Conservation (phyloP, 2,329 filamentous ascomycete genomes). For the Monosporascus sp. region DNA sequence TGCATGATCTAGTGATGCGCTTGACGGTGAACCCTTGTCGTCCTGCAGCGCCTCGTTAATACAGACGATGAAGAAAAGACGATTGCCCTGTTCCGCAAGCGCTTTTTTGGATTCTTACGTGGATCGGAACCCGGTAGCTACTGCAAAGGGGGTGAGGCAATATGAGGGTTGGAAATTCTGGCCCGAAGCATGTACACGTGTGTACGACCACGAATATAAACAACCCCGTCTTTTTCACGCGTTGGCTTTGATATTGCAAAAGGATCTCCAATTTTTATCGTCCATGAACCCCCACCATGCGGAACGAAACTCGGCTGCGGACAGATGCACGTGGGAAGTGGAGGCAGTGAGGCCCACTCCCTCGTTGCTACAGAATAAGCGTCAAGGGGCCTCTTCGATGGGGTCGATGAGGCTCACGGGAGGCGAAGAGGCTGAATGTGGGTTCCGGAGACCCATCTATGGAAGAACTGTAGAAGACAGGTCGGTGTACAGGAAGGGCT, state of each 20-base stretch:
- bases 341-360: background rate
- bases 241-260: background rate
- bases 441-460: slow-evolving; percentile 2
- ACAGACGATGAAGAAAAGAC: background rate
- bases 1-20: background rate
- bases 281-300: background rate
- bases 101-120: background rate
- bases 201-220: too few species aligned
- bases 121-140: background rate
- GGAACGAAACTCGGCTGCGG: background rate
- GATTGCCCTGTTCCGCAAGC: background rate
- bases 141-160: background rate
- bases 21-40: background rate
- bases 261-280: background rate
- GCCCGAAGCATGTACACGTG: background rate
- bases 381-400: background rate
- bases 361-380: background rate
- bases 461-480: slow-evolving; percentile 1
- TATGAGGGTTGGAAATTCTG: background rate
- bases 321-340: background rate
- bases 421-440: background rate
- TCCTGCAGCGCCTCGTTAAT: background rate
- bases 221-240: too few species aligned
- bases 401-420: too few species aligned
- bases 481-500: background rate